Evolutionary conservation across 805 yeast species (phyloP).

Genomic region (Starmerella sp.): DNA sequence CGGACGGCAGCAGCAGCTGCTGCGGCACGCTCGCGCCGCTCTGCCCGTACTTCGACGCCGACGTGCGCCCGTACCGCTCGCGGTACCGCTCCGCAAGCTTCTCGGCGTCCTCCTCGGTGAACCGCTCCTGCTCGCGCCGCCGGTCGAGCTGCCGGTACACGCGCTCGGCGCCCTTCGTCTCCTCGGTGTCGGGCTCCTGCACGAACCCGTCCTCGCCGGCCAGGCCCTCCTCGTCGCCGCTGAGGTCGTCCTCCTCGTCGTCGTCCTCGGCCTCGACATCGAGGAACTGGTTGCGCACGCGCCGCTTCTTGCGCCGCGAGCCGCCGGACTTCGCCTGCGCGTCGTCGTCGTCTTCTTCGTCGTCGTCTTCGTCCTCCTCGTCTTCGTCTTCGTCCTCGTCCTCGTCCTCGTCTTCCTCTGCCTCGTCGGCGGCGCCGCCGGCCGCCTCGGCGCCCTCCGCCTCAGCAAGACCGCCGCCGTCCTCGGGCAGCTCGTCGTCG

Average conservation of each 20-base stretch:
- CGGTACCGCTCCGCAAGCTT: conserved; percentile 81
- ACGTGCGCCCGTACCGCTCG: conserved; percentile 81
- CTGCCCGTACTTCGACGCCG: conserved; percentile 56
- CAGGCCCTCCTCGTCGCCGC: conserved; percentile 91
- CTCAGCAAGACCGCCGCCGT: neutral
- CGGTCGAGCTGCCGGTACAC: conserved; percentile 85
- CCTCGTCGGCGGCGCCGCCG: conserved; percentile 25
- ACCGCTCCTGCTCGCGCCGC: conserved; percentile 48
- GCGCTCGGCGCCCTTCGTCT: conserved; percentile 40
- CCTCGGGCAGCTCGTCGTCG: conserved; percentile 20
- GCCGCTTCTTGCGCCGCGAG: conserved; percentile 31
- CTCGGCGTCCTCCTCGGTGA: conserved; percentile 91
- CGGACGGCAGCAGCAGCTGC: conserved; percentile 84
- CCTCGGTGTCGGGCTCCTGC: conserved; percentile 47
- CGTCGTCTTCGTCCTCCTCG: conserved; percentile 23
- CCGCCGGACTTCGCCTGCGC: conserved; percentile 39
- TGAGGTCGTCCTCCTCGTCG: conserved; percentile 88
- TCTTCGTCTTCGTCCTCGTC: conserved; percentile 42
- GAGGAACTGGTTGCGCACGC: conserved; percentile 67
- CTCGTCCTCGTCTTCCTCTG: conserved; percentile 27
- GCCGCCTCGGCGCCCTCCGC: conserved; percentile 9
- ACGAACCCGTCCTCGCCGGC: conserved; percentile 55
- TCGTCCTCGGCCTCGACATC: conserved; percentile 99
- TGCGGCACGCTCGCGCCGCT: conserved; percentile 77
- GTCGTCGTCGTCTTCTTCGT: conserved; percentile 40